These are phyloP conservation scores for Scedosporium dehoogii DNA, from an alignment of 2,329 filamentous ascomycete species.

Conservation along the genomic window DNA sequence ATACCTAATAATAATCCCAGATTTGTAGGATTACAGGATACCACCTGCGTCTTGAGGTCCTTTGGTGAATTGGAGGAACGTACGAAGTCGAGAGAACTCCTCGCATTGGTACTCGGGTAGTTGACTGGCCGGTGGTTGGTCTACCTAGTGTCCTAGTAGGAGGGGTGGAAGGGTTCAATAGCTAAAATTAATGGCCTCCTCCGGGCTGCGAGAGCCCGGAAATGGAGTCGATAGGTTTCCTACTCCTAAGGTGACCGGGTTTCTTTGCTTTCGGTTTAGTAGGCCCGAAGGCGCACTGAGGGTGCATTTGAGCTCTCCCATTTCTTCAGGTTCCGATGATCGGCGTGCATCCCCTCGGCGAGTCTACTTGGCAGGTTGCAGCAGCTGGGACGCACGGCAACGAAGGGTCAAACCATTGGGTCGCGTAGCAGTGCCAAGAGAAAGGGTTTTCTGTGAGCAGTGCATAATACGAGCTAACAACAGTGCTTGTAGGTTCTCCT, in stretches of 20 bases:
- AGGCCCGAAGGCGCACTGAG: no score
- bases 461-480: no score
- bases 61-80: not conserved
- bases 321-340: not conserved
- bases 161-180: no score
- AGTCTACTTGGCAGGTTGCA: not conserved
- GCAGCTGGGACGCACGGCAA: not conserved
- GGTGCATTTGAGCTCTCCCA: no score
- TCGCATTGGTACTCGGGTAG: not conserved
- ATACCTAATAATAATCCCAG: not conserved
- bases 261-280: not conserved
- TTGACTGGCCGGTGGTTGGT: no score
- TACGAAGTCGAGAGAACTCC: not conserved
- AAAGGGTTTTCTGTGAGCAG: no score
- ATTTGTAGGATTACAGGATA: not conserved
- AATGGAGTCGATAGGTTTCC: not conserved
- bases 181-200: not conserved
- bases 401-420: no score
- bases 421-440: no score
- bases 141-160: no score
- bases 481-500: no score
- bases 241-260: not conserved
- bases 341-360: not conserved
- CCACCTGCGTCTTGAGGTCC: not conserved
- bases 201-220: not conserved